Conservation (phyloP, 164 flowering plant genomes). For the Piper longum region DNA sequence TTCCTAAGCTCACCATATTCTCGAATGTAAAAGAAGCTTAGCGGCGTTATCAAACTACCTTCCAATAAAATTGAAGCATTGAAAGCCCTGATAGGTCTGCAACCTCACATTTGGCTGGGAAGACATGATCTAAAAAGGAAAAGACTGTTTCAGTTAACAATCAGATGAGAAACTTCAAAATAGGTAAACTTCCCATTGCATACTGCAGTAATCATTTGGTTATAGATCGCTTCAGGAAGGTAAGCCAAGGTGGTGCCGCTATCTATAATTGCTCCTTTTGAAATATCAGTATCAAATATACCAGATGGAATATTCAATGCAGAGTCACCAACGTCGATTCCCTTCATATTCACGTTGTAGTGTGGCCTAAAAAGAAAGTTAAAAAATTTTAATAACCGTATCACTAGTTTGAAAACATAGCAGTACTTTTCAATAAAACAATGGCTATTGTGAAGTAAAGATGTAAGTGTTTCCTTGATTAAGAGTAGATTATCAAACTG, state of each 20-base stretch:
- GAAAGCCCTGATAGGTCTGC: background rate
- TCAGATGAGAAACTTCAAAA: background rate
- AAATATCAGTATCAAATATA: slow-evolving; percentile 31
- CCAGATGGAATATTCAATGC: slow-evolving; percentile 52
- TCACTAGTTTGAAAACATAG: background rate
- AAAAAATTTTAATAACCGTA: background rate
- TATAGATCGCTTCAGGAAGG: slow-evolving; percentile 47
- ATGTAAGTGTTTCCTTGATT: too few relatives aligned
- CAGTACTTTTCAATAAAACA: too few relatives aligned
- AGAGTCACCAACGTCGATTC: slow-evolving; percentile 57
- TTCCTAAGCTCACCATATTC: background rate
- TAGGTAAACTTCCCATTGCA: background rate
- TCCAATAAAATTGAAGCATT: slow-evolving; percentile 9
- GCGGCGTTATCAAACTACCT: slow-evolving; percentile 1
- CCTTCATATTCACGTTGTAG: slow-evolving; percentile 70
- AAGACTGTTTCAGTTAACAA: background rate
- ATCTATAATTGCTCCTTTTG: slow-evolving; percentile 64
- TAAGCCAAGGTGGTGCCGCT: slow-evolving; percentile 95
- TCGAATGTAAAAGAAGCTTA: too few relatives aligned
- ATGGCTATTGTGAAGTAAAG: too few relatives aligned
- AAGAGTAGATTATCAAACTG: too few relatives aligned
- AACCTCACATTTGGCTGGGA: slow-evolving; percentile 4
- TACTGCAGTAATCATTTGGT: slow-evolving; percentile 21
- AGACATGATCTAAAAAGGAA: slow-evolving; percentile 8
- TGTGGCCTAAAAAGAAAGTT: slow-evolving; percentile 43